Evolutionary conservation across 2,329 filamentous ascomycete species (phyloP), one percentile per base, ranked within the genome.

Genomic region (Xenosphaeropsis pyriputrescens): DNA sequence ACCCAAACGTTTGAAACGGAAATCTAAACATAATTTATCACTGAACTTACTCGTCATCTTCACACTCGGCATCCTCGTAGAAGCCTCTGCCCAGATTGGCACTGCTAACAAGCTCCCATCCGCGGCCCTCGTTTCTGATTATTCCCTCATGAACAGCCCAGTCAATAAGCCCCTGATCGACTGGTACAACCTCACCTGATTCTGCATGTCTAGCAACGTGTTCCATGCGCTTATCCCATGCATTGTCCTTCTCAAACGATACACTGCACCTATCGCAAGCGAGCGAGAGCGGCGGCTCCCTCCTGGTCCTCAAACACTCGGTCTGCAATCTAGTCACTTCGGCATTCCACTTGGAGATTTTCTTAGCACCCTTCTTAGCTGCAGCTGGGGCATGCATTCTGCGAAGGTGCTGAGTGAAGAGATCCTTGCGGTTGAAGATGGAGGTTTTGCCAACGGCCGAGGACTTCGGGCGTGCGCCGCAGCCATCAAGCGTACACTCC

Each of bases 161-260:
- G 4, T 32, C 30, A 6, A 32, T 12, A 15, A 32, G 30, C 16
- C n/a, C n/a, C 30, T 32, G 14, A 32, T 32, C 30, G 14, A 8
- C 30, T 6, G 30, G n/a, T 7, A 16, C 33, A 35, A 11, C 19
- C 14, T 55, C 3, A 50, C 58, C 62, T 19, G 60, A 62, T 56
- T 91, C 85, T 34, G 89, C 67, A 55, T 95, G 88, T 41, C 73
- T 68, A 0, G 83, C 85, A 2, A 93, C 73, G 58, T 95, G 88
- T 56, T 95, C 88, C 75, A 93, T 85, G 17, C 83, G 68, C 40
- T 78, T 69, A 41, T 91, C 81, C 86, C 86, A 94, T 9, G 74
- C 74, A 5, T 63, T 68, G 0, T 53, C 43, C 0, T 80, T 83
- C 5, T 63, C 55, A 50, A 93, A 93, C 0, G 53, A 57, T 11